phyloP scores from a whole-genome alignment of 2,329 filamentous ascomycete species.

The Metarhizium album region DNA sequence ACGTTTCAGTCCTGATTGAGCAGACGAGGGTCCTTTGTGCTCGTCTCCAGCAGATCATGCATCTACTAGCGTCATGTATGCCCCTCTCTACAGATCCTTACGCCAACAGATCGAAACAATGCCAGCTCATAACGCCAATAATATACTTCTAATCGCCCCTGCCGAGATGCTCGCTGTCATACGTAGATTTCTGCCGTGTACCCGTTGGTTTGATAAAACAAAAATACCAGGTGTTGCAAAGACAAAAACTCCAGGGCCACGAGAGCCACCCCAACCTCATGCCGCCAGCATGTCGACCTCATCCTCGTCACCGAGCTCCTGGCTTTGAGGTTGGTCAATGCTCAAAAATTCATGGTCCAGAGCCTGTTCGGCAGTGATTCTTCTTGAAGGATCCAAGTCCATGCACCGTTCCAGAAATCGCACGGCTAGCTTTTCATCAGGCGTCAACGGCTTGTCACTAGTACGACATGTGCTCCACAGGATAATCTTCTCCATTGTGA shows the following conservation, averaged over 20 bases:
- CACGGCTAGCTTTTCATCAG: slow-evolving; percentile 62
- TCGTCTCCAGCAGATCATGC: background rate
- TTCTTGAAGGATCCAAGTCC: slow-evolving; percentile 62
- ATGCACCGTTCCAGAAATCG: slow-evolving; percentile 62
- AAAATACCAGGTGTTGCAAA: slow-evolving; percentile 2
- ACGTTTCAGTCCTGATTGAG: background rate
- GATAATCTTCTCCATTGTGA: slow-evolving; percentile 85
- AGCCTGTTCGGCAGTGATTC: slow-evolving; percentile 67
- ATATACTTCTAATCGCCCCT: background rate
- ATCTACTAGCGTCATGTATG: background rate
- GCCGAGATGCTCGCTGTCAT: slow-evolving; percentile 2
- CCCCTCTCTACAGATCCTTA: background rate
- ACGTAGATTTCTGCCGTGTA: background rate
- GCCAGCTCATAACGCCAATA: background rate
- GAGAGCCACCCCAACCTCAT: slow-evolving; percentile 11
- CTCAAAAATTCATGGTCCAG: slow-evolving; percentile 60
- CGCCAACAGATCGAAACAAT: background rate
- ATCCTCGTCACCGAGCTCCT: slow-evolving; percentile 33
- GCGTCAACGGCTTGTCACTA: slow-evolving; percentile 43
- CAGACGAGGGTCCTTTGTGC: background rate
- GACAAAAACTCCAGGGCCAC: background rate
- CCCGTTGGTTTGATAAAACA: background rate
- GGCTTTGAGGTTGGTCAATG: slow-evolving; percentile 18
- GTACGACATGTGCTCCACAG: slow-evolving; percentile 84
- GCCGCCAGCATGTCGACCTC: slow-evolving; percentile 40